Conservation (phyloP, 176 grass and related monocot genomes). For the Areca catechu region DNA sequence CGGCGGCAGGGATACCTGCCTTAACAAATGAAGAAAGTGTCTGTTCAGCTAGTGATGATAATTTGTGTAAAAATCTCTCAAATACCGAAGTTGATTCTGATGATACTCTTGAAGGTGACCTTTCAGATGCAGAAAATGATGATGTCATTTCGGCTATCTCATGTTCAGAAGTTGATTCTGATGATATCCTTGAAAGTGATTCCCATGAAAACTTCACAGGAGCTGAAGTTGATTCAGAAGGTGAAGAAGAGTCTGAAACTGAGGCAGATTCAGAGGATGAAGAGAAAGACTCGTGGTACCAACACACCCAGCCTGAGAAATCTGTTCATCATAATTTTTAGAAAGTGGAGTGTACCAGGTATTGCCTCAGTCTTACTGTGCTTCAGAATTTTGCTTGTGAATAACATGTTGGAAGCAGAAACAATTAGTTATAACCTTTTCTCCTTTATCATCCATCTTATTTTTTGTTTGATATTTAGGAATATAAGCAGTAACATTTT, state of each 20-base stretch:
- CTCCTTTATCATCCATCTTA: too few species aligned
- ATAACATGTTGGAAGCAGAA: too few species aligned
- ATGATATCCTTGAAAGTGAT: conserved; percentile 23
- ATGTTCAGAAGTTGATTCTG: conserved; percentile 21
- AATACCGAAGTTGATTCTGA: not conserved
- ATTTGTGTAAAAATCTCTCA: too few species aligned
- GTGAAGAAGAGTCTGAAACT: conserved; percentile 12
- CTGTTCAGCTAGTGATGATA: not conserved
- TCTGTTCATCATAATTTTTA: too few species aligned
- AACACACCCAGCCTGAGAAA: too few species aligned
- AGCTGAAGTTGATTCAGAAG: conserved; percentile 19
- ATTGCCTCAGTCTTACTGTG: too few species aligned
- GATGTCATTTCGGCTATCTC: conserved; percentile 3
- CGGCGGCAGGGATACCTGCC: conserved; percentile 1
- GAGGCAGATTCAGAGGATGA: conserved; percentile 8
- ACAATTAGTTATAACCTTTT: too few species aligned
- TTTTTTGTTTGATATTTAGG: too few species aligned
- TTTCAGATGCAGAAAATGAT: conserved; percentile 21
- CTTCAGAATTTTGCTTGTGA: too few species aligned
- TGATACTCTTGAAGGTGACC: conserved; percentile 4
- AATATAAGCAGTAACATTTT: too few species aligned
- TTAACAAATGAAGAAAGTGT: conserved; percentile 11
- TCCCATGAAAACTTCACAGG: conserved; percentile 11
- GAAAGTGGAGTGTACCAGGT: too few species aligned
- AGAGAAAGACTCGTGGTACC: not conserved